Conservation (phyloP, 2,329 filamentous ascomycete genomes). For the Pseudogymnoascus sp. region DNA sequence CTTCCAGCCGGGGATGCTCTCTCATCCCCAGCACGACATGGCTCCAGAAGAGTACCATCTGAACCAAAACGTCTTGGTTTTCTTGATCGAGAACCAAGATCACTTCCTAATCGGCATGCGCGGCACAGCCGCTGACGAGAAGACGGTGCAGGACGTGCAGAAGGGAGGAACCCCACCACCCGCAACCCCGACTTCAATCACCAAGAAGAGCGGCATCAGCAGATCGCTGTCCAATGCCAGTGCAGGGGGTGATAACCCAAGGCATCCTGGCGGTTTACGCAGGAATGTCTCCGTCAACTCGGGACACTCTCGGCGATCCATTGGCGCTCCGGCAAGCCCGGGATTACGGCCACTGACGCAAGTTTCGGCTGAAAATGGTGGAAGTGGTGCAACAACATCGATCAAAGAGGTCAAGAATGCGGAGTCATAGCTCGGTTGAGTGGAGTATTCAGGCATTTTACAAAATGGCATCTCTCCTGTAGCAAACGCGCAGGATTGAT, state of each 20-base stretch:
- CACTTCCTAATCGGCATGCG: slow-evolving; percentile 98
- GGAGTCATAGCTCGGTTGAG: background rate
- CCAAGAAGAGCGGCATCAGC: slow-evolving; percentile 50
- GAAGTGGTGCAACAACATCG: background rate
- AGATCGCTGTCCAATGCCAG: slow-evolving; percentile 84
- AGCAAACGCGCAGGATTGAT: background rate
- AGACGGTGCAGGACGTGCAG: slow-evolving; percentile 53
- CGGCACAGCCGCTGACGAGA: slow-evolving; percentile 90
- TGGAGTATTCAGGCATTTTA: background rate
- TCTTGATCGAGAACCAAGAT: slow-evolving; percentile 96
- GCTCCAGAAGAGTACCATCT: slow-evolving; percentile 86
- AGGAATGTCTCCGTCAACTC: slow-evolving; percentile 91
- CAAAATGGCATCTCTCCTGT: background rate
- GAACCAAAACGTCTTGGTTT: slow-evolving; percentile 95
- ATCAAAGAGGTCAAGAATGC: slow-evolving; percentile 62
- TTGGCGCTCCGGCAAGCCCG: slow-evolving; percentile 61
- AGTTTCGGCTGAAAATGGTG: slow-evolving; percentile 41
- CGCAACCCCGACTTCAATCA: slow-evolving; percentile 40
- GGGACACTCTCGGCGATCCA: slow-evolving; percentile 70
- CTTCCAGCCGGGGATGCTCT: slow-evolving; percentile 93
- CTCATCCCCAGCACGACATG: slow-evolving; percentile 92
- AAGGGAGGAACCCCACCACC: slow-evolving; percentile 57
- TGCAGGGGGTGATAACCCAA: slow-evolving; percentile 77
- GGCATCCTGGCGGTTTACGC: slow-evolving; percentile 69
- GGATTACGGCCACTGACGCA: slow-evolving; percentile 46